These are phyloP conservation scores for Platismatia glauca DNA, from an alignment of 495 filamentous ascomycete species.

Conservation along the genomic window DNA sequence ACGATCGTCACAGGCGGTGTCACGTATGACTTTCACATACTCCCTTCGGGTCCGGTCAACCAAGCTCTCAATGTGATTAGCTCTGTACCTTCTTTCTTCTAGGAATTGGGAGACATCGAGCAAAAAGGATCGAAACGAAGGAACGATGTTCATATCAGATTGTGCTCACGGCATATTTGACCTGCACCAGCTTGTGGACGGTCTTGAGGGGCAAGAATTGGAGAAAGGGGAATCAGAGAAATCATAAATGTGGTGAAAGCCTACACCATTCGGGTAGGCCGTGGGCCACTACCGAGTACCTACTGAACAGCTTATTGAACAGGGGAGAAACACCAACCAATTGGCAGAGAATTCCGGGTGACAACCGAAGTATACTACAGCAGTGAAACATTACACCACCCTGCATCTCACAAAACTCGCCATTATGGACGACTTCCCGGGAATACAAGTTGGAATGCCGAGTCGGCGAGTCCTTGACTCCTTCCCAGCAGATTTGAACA, in stretches of 20 bases:
- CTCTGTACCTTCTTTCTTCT: slow-evolving; percentile 77
- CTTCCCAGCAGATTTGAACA: slow-evolving; percentile 63
- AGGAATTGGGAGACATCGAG: slow-evolving; percentile 64
- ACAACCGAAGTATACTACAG: slow-evolving; percentile 69
- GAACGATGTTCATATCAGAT: slow-evolving; percentile 70
- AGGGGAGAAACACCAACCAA: slow-evolving; percentile 55
- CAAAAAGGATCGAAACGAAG: slow-evolving; percentile 60
- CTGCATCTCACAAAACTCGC: slow-evolving; percentile 88
- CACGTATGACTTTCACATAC: slow-evolving; percentile 62
- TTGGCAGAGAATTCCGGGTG: slow-evolving; percentile 65
- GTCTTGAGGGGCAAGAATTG: slow-evolving; percentile 37
- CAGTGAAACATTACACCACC: slow-evolving; percentile 62
- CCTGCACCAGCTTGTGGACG: no score
- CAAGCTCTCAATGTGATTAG: slow-evolving; percentile 79
- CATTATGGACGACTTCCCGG: slow-evolving; percentile 72
- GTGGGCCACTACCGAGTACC: slow-evolving; percentile 83
- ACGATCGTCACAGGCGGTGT: no score
- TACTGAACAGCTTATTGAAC: slow-evolving; percentile 62
- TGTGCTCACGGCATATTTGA: slow-evolving; percentile 49
- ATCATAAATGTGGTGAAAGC: slow-evolving; percentile 83
- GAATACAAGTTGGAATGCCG: slow-evolving; percentile 67
- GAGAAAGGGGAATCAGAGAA: slow-evolving; percentile 45
- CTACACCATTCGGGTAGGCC: slow-evolving; percentile 64
- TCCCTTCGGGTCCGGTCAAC: slow-evolving; percentile 60
- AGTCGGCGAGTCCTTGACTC: slow-evolving; percentile 42